These are phyloP conservation scores for Umbelopsis ramanniana DNA, from an alignment of 192 early-diverging fungal genomes.

Conservation along the genomic window DNA sequence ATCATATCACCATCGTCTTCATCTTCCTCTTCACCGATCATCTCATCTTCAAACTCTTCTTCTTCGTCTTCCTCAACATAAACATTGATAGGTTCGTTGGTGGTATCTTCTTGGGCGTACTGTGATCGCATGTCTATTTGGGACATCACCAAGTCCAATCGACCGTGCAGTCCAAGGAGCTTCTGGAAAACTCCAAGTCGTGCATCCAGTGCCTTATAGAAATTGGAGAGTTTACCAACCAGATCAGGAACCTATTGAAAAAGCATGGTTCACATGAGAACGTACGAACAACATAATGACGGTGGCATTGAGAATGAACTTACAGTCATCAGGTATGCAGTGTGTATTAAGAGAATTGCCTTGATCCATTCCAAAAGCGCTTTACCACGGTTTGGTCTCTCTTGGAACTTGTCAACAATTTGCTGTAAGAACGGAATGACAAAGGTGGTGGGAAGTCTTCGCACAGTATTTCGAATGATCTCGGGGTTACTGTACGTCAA, in stretches of 20 bases:
- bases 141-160: slow-evolving; percentile 55
- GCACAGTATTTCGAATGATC: slow-evolving; percentile 52
- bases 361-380: slow-evolving; percentile 57
- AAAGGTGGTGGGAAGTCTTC: slow-evolving; percentile 52
- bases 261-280: slow-evolving; percentile 6
- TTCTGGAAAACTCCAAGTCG: slow-evolving; percentile 52
- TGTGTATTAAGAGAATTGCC: slow-evolving; percentile 52
- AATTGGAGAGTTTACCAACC: slow-evolving; percentile 51
- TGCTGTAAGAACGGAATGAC: slow-evolving; percentile 55
- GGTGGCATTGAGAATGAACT: neutral
- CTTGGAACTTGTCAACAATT: slow-evolving; percentile 51
- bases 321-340: slow-evolving; percentile 62
- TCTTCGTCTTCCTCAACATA: slow-evolving; percentile 52
- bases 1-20: slow-evolving; percentile 29
- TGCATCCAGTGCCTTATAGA: slow-evolving; percentile 54
- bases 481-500: slow-evolving; percentile 49
- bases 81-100: slow-evolving; percentile 46
- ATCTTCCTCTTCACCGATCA: slow-evolving; percentile 30
- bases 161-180: slow-evolving; percentile 51
- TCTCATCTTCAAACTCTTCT: slow-evolving; percentile 34
- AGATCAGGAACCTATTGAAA: slow-evolving; percentile 44
- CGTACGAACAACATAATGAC: neutral
- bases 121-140: slow-evolving; percentile 50
- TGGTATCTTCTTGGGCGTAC: slow-evolving; percentile 35
- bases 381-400: slow-evolving; percentile 49